phyloP scores from a whole-genome alignment of 441 rosid species.

The Gossypium trilobum region DNA sequence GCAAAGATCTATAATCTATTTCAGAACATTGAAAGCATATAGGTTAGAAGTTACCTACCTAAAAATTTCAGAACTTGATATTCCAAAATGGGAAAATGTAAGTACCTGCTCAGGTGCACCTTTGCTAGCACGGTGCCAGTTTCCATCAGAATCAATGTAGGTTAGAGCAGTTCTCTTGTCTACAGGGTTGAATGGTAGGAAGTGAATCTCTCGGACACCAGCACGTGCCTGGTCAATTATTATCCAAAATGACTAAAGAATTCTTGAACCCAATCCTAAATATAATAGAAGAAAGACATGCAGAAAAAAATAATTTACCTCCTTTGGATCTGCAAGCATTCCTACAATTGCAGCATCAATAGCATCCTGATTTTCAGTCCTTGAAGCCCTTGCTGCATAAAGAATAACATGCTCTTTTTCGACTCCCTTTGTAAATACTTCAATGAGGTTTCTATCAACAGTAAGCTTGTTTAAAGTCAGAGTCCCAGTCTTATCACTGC shows the following conservation, averaged over 20 bases:
- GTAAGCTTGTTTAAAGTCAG: conserved; percentile 68
- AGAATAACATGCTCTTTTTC: conserved; percentile 72
- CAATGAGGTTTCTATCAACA: conserved; percentile 67
- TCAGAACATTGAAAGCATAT: neutral
- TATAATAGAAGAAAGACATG: neutral
- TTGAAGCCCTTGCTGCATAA: conserved; percentile 86
- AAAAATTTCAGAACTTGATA: neutral
- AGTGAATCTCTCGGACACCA: conserved; percentile 63
- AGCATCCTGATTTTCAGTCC: conserved; percentile 94
- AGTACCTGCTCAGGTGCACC: conserved; percentile 88
- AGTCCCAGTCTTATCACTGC: conserved; percentile 91
- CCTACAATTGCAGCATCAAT: conserved; percentile 96
- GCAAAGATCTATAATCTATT: conserved; percentile 57
- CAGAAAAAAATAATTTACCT: conserved; percentile 31
- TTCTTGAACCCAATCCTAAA: neutral
- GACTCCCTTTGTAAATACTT: conserved; percentile 68
- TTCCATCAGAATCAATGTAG: conserved; percentile 67
- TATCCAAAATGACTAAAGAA: neutral
- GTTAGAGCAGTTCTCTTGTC: conserved; percentile 88
- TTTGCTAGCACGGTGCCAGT: conserved; percentile 77
- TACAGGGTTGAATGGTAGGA: conserved; percentile 75
- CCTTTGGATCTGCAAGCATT: conserved; percentile 91
- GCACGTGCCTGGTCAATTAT: conserved; percentile 54
- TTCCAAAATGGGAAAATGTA: neutral
- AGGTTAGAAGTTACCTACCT: neutral